Conservation (phyloP, 345 rosid species). For the Cardamine chenopodiifolia region DNA sequence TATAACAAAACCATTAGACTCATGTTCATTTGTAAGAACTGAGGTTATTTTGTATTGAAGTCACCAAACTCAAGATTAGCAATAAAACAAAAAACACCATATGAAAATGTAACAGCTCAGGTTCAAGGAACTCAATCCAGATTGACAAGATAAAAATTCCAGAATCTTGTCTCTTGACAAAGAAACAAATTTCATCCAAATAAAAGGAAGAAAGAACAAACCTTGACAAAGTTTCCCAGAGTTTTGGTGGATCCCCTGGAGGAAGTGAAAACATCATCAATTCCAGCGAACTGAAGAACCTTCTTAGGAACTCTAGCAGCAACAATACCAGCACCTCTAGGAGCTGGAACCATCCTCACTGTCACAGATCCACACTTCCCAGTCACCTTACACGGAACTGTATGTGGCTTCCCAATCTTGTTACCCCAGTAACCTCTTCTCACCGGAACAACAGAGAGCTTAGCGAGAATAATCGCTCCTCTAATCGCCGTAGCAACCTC, state of each 20-base stretch:
- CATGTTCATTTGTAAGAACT: not conserved
- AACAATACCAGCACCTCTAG: constrained; percentile 81
- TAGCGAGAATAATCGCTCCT: constrained; percentile 73
- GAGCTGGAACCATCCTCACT: constrained; percentile 89
- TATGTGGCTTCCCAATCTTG: constrained; percentile 88
- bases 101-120: not conserved
- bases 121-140: not conserved
- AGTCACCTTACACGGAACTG: constrained; percentile 83
- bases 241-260: constrained; percentile 81
- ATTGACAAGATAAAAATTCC: not conserved
- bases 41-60: not conserved
- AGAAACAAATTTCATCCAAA: not conserved
- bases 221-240: constrained; percentile 87
- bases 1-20: not conserved
- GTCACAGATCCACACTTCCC: constrained; percentile 84
- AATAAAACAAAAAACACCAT: not conserved
- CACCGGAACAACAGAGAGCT: constrained; percentile 73
- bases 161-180: not conserved
- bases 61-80: not conserved
- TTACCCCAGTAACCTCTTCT: constrained; percentile 92
- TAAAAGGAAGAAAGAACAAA: constrained; percentile 18
- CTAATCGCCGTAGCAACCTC: constrained; percentile 84
- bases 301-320: constrained; percentile 91
- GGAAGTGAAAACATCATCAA: constrained; percentile 85
- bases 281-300: constrained; percentile 82